A percentile compares a stretch with the other conserved stretches of the same genome.
phyloP scores from a whole-genome alignment of 495 filamentous ascomycete species.

The Penicillium verhagenii region DNA sequence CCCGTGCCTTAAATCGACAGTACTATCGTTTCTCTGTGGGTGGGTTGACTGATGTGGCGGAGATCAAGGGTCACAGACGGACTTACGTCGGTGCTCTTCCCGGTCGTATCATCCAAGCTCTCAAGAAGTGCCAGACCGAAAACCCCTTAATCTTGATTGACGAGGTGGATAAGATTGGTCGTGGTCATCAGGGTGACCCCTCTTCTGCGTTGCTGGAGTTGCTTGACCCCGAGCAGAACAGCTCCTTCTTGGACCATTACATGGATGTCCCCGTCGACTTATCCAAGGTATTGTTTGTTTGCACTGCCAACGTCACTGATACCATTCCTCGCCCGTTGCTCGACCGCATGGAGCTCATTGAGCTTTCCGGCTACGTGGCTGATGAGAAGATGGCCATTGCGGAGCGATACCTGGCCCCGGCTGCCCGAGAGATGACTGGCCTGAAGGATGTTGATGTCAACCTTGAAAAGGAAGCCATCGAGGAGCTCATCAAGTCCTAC shows the following conservation, averaged over 20 bases:
- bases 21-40: constrained; percentile 99
- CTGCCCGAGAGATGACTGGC: constrained; percentile 86
- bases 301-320: constrained; percentile 98
- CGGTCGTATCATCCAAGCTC: constrained; percentile 93
- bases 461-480: constrained; percentile 80
- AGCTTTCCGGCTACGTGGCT: constrained; percentile 93
- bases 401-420: constrained; percentile 84
- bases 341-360: constrained; percentile 98
- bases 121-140: constrained; percentile 99
- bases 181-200: constrained; percentile 93
- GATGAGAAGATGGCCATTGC: constrained; percentile 99
- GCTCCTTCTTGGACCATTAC: constrained; percentile 96
- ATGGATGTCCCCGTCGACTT: constrained; percentile 98
- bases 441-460: constrained; percentile 86
- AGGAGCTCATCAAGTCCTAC: constrained; percentile 97
- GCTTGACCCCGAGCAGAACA: constrained; percentile 97
- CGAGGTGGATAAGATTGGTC: constrained; percentile 96
- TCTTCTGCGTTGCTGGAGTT: constrained; percentile 92
- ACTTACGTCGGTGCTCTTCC: constrained; percentile 97
- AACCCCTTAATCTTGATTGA: constrained; percentile 97
- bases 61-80: constrained; percentile 96
- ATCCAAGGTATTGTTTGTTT: constrained; percentile 97
- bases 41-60: constrained; percentile 95
- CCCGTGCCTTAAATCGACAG: constrained; percentile 86
- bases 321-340: constrained; percentile 93